phyloP scores from a whole-genome alignment of 2,329 filamentous ascomycete species.

The Exophiala xenobiotica region DNA sequence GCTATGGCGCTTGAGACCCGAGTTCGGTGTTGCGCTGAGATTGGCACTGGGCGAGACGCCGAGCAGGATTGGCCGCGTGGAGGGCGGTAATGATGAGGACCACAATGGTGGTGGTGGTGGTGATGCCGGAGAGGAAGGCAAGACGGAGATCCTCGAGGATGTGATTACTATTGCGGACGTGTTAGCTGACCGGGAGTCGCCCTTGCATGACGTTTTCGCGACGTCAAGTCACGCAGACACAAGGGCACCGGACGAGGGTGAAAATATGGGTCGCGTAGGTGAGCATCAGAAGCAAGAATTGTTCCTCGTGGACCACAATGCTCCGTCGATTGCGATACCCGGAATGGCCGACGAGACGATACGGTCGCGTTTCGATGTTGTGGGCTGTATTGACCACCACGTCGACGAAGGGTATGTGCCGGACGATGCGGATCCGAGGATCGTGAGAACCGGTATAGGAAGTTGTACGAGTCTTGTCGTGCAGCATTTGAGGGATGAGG shows the following conservation, averaged over 20 bases:
- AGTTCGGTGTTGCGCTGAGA: slow-evolving; percentile 57
- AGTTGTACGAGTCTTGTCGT: slow-evolving; percentile 60
- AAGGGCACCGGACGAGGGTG: background rate
- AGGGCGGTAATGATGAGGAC: too few species aligned
- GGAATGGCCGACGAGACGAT: slow-evolving; percentile 37
- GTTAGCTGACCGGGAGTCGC: slow-evolving; percentile 18
- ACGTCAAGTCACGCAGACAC: background rate
- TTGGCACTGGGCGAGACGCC: slow-evolving; percentile 46
- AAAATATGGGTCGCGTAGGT: too few species aligned
- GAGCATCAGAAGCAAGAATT: slow-evolving; percentile 14
- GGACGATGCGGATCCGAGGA: slow-evolving; percentile 45
- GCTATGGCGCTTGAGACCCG: slow-evolving; percentile 55
- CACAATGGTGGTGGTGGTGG: slow-evolving; percentile 1
- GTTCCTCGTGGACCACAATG: slow-evolving; percentile 48
- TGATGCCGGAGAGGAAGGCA: slow-evolving; percentile 30
- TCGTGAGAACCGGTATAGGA: slow-evolving; percentile 55
- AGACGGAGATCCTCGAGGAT: slow-evolving; percentile 32
- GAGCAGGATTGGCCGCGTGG: slow-evolving; percentile 38
- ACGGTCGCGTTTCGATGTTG: slow-evolving; percentile 41
- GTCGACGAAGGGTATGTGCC: slow-evolving; percentile 57
- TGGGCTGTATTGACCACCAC: slow-evolving; percentile 63
- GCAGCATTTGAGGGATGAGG: slow-evolving; percentile 49
- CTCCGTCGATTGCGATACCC: slow-evolving; percentile 38
- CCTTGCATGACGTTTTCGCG: slow-evolving; percentile 7
- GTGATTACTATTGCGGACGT: slow-evolving; percentile 45